Percentiles rank a stretch among this genome's conserved stretches.
phyloP scores from a whole-genome alignment of 768 basidiomycete species.

The Suillus lakei region DNA sequence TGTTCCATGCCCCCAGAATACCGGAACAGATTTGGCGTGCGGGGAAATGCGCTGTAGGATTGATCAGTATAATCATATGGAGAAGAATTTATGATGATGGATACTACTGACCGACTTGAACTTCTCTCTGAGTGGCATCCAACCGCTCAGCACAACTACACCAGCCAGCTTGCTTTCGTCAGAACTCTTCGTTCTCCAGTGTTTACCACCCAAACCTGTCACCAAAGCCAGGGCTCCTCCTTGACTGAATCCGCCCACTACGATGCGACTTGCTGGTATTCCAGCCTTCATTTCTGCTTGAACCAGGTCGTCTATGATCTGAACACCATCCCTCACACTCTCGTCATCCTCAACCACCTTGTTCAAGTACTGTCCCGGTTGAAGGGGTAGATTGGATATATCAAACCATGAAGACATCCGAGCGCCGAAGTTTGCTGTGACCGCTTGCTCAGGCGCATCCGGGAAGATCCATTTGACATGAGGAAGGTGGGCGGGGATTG shows the following conservation, averaged over 20 bases:
- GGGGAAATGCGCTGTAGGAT: constrained; percentile 50
- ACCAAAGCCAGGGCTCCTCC: constrained; percentile 50
- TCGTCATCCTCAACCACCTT: constrained; percentile 47
- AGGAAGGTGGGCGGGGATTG: constrained; percentile 54
- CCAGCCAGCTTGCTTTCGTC: constrained; percentile 44
- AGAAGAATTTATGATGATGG: background rate
- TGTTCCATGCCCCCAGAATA: constrained; percentile 31
- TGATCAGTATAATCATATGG: background rate
- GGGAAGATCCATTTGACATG: constrained; percentile 44
- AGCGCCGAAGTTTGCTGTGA: constrained; percentile 21
- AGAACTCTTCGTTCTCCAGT: constrained; percentile 18
- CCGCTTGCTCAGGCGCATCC: constrained; percentile 39
- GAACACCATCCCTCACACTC: constrained; percentile 39
- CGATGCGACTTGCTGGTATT: constrained; percentile 45
- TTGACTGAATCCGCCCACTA: constrained; percentile 56
- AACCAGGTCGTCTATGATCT: constrained; percentile 44
- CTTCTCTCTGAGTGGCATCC: constrained; percentile 48
- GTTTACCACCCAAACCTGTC: constrained; percentile 47
- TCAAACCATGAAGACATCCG: constrained; percentile 14
- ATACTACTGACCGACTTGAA: constrained; percentile 38
- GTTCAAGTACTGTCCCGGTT: constrained; percentile 14
- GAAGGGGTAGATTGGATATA: constrained; percentile 4
- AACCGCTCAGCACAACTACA: constrained; percentile 45
- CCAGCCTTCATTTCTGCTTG: constrained; percentile 46
- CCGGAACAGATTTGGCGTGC: constrained; percentile 12